phyloP scores from a whole-genome alignment of 1,284 basidiomycete genomes.

The Ustilago loliicola region DNA sequence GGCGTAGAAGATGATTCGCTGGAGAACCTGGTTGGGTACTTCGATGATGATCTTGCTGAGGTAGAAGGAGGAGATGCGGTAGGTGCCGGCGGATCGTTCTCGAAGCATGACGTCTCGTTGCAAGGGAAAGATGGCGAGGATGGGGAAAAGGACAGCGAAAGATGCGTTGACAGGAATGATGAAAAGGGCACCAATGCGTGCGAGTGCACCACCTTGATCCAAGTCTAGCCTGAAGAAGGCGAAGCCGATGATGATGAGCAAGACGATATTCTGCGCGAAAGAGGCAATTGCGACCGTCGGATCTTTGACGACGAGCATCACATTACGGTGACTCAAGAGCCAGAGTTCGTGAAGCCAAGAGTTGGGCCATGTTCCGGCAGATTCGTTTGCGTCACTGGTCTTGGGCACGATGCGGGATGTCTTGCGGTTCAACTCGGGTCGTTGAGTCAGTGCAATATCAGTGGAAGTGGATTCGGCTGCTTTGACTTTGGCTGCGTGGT shows the following conservation, averaged over 20 bases:
- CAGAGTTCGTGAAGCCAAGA: slow-evolving; percentile 50
- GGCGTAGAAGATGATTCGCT: slow-evolving; percentile 38
- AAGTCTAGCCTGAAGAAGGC: slow-evolving; percentile 52
- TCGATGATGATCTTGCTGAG: slow-evolving; percentile 52
- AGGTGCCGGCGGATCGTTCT: slow-evolving; percentile 53
- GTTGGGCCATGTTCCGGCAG: slow-evolving; percentile 48
- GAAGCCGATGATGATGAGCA: slow-evolving; percentile 56
- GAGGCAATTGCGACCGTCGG: slow-evolving; percentile 47
- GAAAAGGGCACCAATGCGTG: slow-evolving; percentile 55
- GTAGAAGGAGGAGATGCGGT: slow-evolving; percentile 54
- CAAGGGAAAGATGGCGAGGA: slow-evolving; percentile 55
- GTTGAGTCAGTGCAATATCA: neutral
- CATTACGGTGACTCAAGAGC: slow-evolving; percentile 47
- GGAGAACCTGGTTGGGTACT: slow-evolving; percentile 50
- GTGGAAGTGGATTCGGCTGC: neutral
- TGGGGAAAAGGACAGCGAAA: slow-evolving; percentile 51
- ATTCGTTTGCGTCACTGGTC: slow-evolving; percentile 22
- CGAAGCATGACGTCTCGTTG: slow-evolving; percentile 53
- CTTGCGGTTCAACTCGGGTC: slow-evolving; percentile 7
- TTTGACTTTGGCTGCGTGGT: slow-evolving; percentile 1
- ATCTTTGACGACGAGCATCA: slow-evolving; percentile 52
- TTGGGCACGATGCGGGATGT: slow-evolving; percentile 31
- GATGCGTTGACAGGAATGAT: slow-evolving; percentile 54
- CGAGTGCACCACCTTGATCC: slow-evolving; percentile 51
- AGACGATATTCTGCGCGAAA: slow-evolving; percentile 41